A percentile compares a stretch with the other conserved stretches of the same genome.
phyloP scores from a whole-genome alignment of 2,329 filamentous ascomycete genomes.

The Lasiodiplodia citricola region DNA sequence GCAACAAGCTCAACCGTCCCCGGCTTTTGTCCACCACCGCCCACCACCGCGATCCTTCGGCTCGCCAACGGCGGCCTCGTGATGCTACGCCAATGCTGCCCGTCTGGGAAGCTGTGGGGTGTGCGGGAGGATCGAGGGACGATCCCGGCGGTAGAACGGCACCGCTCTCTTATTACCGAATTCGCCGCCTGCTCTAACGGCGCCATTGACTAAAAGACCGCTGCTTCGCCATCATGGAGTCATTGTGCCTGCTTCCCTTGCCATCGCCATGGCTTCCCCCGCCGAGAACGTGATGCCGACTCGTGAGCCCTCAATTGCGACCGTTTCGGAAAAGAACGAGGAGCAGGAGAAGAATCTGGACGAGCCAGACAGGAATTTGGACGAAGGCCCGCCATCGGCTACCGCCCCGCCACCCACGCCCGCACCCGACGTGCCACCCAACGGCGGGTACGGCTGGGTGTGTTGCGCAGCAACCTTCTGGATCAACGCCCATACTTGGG shows the following conservation, averaged over 20 bases:
- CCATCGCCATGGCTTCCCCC: not conserved
- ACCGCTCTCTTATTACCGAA: constrained; percentile 10
- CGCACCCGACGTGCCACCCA: constrained; percentile 47
- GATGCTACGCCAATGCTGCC: constrained; percentile 1
- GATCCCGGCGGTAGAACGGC: constrained; percentile 15
- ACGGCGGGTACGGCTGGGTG: constrained; percentile 68
- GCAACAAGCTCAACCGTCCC: not conserved
- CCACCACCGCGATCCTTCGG: not conserved
- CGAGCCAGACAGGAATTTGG: constrained; percentile 8
- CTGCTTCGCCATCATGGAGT: not conserved
- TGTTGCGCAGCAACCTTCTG: constrained; percentile 52
- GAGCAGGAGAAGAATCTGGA: constrained; percentile 14
- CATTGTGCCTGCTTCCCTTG: not conserved
- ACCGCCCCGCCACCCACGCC: not conserved
- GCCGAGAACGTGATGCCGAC: not conserved
- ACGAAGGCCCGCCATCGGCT: not conserved
- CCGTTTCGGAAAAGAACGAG: constrained; percentile 1
- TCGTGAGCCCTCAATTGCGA: not conserved
- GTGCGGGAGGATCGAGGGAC: constrained; percentile 10
- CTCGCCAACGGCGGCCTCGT: constrained; percentile 1
- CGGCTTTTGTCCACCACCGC: not conserved
- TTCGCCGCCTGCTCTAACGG: not conserved
- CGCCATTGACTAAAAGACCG: constrained; percentile 19
- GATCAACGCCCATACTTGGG: constrained; percentile 57
- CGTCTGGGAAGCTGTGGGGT: constrained; percentile 10